phyloP scores from a whole-genome alignment of 768 basidiomycete genomes.

The Xerocomus potaroensis region DNA sequence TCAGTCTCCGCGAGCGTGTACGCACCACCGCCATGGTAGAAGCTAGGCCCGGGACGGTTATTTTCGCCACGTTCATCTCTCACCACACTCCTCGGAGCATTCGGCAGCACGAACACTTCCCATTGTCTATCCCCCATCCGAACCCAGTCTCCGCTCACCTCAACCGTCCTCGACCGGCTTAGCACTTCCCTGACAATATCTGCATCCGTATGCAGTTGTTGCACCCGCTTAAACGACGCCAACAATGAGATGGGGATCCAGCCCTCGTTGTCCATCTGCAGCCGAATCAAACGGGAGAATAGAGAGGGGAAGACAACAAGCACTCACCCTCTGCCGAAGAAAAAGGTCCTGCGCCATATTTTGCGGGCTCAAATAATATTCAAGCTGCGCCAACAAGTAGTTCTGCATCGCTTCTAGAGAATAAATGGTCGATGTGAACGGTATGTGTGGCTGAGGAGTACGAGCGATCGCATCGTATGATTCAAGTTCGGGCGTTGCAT shows the following conservation, averaged over 20 bases:
- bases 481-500: conserved; percentile 31
- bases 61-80: conserved; percentile 2
- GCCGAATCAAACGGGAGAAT: not conserved
- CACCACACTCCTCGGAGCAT: conserved; percentile 47
- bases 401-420: conserved; percentile 63
- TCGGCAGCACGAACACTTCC: conserved; percentile 56
- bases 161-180: conserved; percentile 58
- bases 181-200: conserved; percentile 70
- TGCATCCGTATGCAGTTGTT: conserved; percentile 54
- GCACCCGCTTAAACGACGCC: conserved; percentile 85
- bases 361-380: conserved; percentile 89
- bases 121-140: conserved; percentile 59
- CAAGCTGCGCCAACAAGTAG: conserved; percentile 76
- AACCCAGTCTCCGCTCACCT: conserved; percentile 66
- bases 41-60: not conserved
- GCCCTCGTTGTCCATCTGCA: conserved; percentile 84
- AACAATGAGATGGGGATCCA: conserved; percentile 82
- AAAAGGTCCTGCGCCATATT: conserved; percentile 88
- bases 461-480: conserved; percentile 22
- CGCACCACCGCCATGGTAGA: not conserved
- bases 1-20: conserved; percentile 17
- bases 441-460: conserved; percentile 30
- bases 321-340: conserved; percentile 68
- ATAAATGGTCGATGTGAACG: conserved; percentile 46
- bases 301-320: not conserved